A percentile compares a stretch with the other conserved stretches of the same genome.
phyloP scores from a whole-genome alignment of 257 asterid genomes.

The Solanum ossicruentum region DNA sequence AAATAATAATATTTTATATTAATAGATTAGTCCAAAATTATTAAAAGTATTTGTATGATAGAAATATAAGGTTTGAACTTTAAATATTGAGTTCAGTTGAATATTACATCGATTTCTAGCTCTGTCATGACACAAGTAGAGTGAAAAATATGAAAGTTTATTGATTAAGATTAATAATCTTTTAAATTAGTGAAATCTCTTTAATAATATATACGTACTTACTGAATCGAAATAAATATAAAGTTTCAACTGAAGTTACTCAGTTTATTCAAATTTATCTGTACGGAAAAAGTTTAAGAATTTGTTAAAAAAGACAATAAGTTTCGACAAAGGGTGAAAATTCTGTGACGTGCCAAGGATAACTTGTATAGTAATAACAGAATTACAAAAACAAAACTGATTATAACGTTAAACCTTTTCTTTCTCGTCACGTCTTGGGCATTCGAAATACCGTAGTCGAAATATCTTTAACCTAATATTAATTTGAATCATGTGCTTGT shows the following conservation, averaged over 20 bases:
- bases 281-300: background rate
- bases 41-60: background rate
- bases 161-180: background rate
- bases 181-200: background rate
- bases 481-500: background rate
- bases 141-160: background rate
- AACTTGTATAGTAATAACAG: background rate
- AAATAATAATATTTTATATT: background rate
- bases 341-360: background rate
- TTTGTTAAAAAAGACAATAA: background rate
- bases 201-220: background rate
- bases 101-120: background rate
- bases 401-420: background rate
- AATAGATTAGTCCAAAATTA: background rate
- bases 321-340: background rate
- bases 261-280: background rate
- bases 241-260: background rate
- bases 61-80: background rate
- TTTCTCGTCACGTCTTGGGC: background rate
- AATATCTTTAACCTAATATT: background rate
- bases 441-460: background rate
- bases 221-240: background rate
- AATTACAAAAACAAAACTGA: background rate
- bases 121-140: fast-evolving
- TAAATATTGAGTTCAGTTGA: fast-evolving